Evolutionary conservation across 805 yeast species (phyloP).

Genomic region (Candida hispaniensis): DNA sequence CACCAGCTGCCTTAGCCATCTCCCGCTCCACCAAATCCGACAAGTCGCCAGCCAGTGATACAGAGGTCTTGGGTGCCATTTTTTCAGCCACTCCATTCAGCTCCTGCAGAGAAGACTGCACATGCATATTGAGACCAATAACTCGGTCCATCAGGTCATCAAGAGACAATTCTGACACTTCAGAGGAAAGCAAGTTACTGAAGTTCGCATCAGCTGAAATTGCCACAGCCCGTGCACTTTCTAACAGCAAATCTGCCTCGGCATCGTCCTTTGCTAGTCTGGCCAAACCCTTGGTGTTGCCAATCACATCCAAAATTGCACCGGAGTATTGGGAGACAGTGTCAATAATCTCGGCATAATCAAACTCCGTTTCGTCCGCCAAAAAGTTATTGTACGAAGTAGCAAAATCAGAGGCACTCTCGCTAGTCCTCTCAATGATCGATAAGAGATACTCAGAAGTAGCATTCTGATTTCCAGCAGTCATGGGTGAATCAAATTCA

Average conservation of each 20-base stretch:
- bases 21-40: slow-evolving; percentile 65
- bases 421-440: slow-evolving; percentile 57
- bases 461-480: slow-evolving; percentile 69
- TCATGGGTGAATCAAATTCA: slow-evolving; percentile 68
- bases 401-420: slow-evolving; percentile 69
- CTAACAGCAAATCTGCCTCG: slow-evolving; percentile 42
- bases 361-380: slow-evolving; percentile 66
- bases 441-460: slow-evolving; percentile 61
- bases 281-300: slow-evolving; percentile 59
- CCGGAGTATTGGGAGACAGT: slow-evolving; percentile 54
- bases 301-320: slow-evolving; percentile 49
- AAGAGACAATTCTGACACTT: slow-evolving; percentile 34
- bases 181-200: slow-evolving; percentile 44
- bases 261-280: slow-evolving; percentile 41
- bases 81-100: slow-evolving; percentile 46
- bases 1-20: slow-evolving; percentile 58
- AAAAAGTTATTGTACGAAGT: slow-evolving; percentile 61
- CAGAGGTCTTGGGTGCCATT: slow-evolving; percentile 37
- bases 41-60: slow-evolving; percentile 36
- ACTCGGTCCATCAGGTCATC: slow-evolving; percentile 69
- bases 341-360: slow-evolving; percentile 47
- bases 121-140: slow-evolving; percentile 60
- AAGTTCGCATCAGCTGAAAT: slow-evolving; percentile 52
- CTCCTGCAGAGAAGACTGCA: slow-evolving; percentile 59
- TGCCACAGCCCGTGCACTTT: slow-evolving; percentile 46